Conservation (phyloP, 73 alveolate genomes). For the Paramecium sexaurelia region DNA sequence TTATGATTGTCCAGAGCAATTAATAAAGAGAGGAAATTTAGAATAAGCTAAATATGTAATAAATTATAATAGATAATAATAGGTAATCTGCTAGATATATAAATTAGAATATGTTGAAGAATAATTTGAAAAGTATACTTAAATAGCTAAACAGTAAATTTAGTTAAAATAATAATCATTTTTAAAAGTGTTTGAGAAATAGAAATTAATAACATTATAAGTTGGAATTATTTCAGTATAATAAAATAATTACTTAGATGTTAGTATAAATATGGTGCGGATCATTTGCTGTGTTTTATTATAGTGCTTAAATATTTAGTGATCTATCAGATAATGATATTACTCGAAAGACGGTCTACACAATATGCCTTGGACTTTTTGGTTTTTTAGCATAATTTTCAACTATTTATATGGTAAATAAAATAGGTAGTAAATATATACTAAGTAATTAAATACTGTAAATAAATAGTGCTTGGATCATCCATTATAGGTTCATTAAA, state of each 20-base stretch:
- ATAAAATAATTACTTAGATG: not conserved
- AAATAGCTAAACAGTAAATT: not conserved
- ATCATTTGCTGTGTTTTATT: constrained; percentile 41
- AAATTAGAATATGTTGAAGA: not conserved
- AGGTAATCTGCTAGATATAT: not conserved
- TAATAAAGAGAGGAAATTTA: not conserved
- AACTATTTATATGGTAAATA: not conserved
- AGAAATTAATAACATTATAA: not conserved
- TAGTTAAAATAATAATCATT: not conserved
- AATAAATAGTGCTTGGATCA: not conserved
- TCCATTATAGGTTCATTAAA: not conserved
- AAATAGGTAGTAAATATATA: constrained; percentile 23
- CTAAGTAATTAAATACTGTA: not conserved
- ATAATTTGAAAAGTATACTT: not conserved
- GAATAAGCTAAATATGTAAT: constrained; percentile 40
- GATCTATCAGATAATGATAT: constrained; percentile 12
- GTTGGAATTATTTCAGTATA: constrained; percentile 8
- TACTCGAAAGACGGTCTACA: not conserved
- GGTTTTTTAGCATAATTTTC: not conserved
- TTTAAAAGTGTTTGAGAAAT: not conserved
- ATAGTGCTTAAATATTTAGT: constrained; percentile 41
- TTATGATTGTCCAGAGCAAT: constrained; percentile 50
- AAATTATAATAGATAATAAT: not conserved
- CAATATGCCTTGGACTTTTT: constrained; percentile 22
- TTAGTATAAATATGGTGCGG: constrained; percentile 53